phyloP scores from a whole-genome alignment of 2,329 filamentous ascomycete genomes.

The Apiospora koreana region DNA sequence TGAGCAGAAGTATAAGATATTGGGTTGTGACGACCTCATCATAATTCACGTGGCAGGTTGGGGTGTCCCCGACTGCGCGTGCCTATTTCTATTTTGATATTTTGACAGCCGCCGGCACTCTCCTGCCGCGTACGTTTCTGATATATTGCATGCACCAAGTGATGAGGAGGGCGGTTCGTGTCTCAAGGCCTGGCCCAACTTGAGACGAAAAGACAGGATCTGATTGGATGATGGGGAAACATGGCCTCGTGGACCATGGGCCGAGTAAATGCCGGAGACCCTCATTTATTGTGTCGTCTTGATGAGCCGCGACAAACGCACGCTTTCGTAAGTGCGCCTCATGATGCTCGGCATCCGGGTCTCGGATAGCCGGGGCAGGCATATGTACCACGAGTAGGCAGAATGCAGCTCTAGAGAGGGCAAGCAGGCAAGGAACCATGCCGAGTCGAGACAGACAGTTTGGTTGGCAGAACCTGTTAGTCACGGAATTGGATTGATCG shows the following conservation, averaged over 20 bases:
- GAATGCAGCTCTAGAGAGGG: neutral
- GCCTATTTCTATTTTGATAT: neutral
- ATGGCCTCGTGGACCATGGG: neutral
- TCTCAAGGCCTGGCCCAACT: neutral
- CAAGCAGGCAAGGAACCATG: neutral
- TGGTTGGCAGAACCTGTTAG: neutral
- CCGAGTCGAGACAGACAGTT: neutral
- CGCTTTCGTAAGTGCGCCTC: conserved; percentile 1
- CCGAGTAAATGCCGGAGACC: conserved; percentile 4
- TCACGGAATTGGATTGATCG: neutral
- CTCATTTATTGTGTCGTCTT: conserved; percentile 8
- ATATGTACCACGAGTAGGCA: too few relatives aligned
- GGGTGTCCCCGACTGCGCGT: neutral
- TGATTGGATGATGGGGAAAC: neutral
- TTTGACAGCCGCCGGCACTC: neutral
- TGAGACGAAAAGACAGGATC: neutral
- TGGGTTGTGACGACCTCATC: neutral
- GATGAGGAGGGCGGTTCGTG: neutral
- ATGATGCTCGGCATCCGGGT: neutral
- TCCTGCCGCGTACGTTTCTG: neutral
- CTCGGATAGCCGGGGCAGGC: neutral
- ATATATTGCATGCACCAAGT: neutral
- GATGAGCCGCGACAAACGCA: conserved; percentile 7
- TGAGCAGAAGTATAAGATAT: neutral
- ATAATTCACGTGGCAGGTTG: neutral